Evolutionary conservation across 129 eudicot genomes (phyloP).

Genomic region (Saposhnikovia divaricata): DNA sequence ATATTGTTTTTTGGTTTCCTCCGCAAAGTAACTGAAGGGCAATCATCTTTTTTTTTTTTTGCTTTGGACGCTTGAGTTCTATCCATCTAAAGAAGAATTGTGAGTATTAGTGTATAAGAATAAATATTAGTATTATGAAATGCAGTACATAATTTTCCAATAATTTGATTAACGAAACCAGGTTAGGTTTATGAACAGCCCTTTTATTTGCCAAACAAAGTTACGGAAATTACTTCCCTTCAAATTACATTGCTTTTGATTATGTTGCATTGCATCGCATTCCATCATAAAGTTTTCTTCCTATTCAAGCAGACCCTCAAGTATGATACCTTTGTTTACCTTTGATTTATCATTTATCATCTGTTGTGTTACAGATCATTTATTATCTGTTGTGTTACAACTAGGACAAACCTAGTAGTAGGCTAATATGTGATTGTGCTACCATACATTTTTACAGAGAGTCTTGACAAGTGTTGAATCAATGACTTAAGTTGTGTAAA

Average conservation of each 20-base stretch:
- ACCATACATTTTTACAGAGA: neutral
- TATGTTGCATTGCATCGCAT: neutral
- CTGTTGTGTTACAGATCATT: neutral
- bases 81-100: too few relatives aligned
- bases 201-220: neutral
- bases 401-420: neutral
- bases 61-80: too few relatives aligned
- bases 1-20: neutral
- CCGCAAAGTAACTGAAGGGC: neutral
- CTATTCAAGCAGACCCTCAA: neutral
- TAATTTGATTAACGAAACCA: neutral
- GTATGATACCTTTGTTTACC: neutral
- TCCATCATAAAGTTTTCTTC: neutral
- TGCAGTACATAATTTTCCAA: neutral
- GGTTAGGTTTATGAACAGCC: neutral
- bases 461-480: neutral
- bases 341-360: neutral
- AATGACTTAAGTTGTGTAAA: neutral
- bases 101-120: neutral
- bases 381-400: neutral
- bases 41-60: too few relatives aligned
- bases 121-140: neutral
- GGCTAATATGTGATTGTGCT: neutral
- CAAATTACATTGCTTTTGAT: neutral
- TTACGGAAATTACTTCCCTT: neutral